phyloP scores from a whole-genome alignment of 208 protist genomes.

The Porcisia hertigi region DNA sequence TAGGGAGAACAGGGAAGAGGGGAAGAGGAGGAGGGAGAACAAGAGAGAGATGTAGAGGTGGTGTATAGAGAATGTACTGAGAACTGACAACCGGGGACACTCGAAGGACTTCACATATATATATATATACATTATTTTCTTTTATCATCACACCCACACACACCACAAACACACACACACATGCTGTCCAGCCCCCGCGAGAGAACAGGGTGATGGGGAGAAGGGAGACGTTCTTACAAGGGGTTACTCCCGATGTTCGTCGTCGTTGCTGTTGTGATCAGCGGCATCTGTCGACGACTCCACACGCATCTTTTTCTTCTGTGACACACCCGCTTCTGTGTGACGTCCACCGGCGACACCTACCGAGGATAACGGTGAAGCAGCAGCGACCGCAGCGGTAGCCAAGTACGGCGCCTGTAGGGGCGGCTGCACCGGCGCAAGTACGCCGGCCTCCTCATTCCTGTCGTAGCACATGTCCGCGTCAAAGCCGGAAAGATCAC shows the following conservation, averaged over 20 bases:
- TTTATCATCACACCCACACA: too few relatives aligned
- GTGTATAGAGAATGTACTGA: too few relatives aligned
- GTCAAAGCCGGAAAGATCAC: conserved; percentile 95
- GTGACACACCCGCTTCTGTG: background rate
- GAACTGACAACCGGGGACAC: too few relatives aligned
- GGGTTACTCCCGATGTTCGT: background rate
- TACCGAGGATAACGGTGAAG: background rate
- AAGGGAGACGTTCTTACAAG: background rate
- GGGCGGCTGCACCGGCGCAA: conserved; percentile 75
- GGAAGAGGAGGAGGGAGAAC: background rate
- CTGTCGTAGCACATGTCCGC: conserved; percentile 91
- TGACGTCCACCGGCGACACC: background rate
- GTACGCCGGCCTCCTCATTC: conserved; percentile 26
- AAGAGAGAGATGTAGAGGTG: too few relatives aligned
- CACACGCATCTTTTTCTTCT: conserved; percentile 15
- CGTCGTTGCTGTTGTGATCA: background rate
- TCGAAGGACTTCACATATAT: too few relatives aligned
- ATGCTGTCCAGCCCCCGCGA: too few relatives aligned
- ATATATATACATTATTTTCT: too few relatives aligned
- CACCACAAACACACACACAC: too few relatives aligned
- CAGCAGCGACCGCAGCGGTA: conserved; percentile 2
- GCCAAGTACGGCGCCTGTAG: conserved; percentile 75
- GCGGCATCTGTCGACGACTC: background rate
- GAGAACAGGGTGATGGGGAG: too few relatives aligned
- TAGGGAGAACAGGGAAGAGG: background rate